Base-by-base conservation (phyloP, 106 monocot species). In the Dioscorea alata region DNA sequence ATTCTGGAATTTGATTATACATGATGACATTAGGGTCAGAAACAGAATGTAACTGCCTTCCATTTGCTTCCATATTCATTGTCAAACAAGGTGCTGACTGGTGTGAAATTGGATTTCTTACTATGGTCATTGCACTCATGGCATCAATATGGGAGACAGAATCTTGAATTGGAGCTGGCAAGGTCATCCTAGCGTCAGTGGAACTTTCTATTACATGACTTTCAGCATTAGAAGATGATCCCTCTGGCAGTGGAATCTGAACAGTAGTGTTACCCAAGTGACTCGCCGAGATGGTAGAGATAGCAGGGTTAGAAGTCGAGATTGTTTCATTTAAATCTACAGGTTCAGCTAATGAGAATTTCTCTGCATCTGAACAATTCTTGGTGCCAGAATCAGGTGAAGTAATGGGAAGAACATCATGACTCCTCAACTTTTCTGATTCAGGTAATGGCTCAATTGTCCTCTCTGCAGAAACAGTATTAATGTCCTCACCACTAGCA, bases 301-400 rank as follows among this genome's bases (percentile, higher is more conserved):
- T 50, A 13, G 51, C 63, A 61, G 69, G 35, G 17, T 48, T 42
- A 21, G 32, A 65, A 20, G 19, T 60, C 22, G 78, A 59, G 48
- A 72, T 2, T 5, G 66, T 63, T 59, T 64, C 57, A 22, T 81
- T 75, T 32, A 81, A 66, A 35, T 86, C 81, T 14, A 69, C 33
- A 53, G 52, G 33, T 51, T 78, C 75, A 20, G 49, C 58, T 7
- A 77, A 64, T 28, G 65, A 33, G 6, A 16, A 19, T 51, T 71
- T 73, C 50, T 72, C 56, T 23, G 51, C 23, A 48, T 57, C 64
- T 65, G 60, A 50, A 72, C 48, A 74, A 19, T 28, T 57, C 14
- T 50, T 59, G 8, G 24, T 63, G 4, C 62, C 49, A 21, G 66
- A 42, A 60, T 63, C 28, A 63, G 50, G 22, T 31, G 13, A 28